These are phyloP conservation scores for Tetrapisispora namnaoensis DNA, from an alignment of 805 yeast species.

Conservation along the genomic window DNA sequence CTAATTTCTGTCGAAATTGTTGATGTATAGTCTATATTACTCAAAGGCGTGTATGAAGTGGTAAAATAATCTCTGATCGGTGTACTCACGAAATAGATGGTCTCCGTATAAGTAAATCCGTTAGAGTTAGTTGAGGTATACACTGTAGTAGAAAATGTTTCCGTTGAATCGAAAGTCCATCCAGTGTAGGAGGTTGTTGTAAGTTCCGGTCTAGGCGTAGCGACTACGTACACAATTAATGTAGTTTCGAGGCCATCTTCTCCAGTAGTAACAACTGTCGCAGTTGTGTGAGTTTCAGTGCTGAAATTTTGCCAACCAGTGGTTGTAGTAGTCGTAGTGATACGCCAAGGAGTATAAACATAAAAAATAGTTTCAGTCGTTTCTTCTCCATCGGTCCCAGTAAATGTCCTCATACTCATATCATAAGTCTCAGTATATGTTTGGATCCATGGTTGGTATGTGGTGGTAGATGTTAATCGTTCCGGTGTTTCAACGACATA, in stretches of 20 bases:
- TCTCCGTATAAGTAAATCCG: not conserved
- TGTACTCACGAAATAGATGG: not conserved
- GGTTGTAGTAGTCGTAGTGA: not conserved
- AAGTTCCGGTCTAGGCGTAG: not conserved
- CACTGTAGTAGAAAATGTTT: not conserved
- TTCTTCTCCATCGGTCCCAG: not conserved
- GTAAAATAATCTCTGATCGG: not conserved
- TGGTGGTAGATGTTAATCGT: not conserved
- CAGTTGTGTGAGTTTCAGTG: conserved; percentile 1
- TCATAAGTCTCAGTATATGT: too few relatives aligned
- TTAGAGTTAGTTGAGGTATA: not conserved
- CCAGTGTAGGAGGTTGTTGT: not conserved
- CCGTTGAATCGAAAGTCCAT: not conserved
- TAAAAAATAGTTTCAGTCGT: not conserved
- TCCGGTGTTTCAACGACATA: not conserved
- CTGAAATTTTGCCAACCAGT: not conserved
- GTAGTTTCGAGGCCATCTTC: not conserved
- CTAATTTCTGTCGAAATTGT: not conserved
- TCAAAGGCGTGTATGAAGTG: not conserved
- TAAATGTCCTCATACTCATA: not conserved
- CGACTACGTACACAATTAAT: conserved; percentile 5
- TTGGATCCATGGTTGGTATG: not conserved
- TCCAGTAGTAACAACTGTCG: not conserved
- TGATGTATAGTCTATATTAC: not conserved
- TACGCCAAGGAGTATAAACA: not conserved